A percentile compares a stretch with the other conserved stretches of the same genome.
Evolutionary conservation across 2,329 filamentous ascomycete genomes (phyloP).

Genomic region (Hymenotorrendiella dingleyae): DNA sequence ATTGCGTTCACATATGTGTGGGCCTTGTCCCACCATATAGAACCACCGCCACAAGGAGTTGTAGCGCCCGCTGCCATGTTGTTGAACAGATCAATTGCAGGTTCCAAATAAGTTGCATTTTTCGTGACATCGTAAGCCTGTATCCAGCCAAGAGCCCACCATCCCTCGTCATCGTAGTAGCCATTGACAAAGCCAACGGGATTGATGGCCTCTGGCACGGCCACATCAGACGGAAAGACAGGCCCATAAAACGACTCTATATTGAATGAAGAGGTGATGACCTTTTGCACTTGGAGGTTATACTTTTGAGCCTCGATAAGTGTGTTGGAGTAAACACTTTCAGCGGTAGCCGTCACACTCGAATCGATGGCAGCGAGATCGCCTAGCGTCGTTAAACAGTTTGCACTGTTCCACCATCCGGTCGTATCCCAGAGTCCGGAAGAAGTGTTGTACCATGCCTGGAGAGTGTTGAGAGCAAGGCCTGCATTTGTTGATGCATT

Average conservation of each 20-base stretch:
- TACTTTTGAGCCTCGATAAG: conserved; percentile 26
- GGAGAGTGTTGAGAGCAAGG: conserved; percentile 40
- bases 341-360: conserved; percentile 30
- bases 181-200: conserved; percentile 43
- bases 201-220: conserved; percentile 6
- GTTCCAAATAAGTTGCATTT: conserved; percentile 44
- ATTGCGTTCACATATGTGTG: conserved; percentile 51
- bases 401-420: conserved; percentile 72
- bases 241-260: conserved; percentile 13
- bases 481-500: conserved; percentile 19
- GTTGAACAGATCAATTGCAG: conserved; percentile 47
- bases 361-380: conserved; percentile 38
- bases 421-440: conserved; percentile 59
- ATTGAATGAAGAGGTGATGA: conserved; percentile 19
- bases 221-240: background rate
- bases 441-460: conserved; percentile 53
- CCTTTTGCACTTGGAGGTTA: conserved; percentile 25
- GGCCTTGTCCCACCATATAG: conserved; percentile 50
- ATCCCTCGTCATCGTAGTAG: conserved; percentile 56
- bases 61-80: conserved; percentile 48
- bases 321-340: conserved; percentile 39
- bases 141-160: conserved; percentile 59
- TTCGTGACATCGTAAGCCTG: conserved; percentile 49
- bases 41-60: conserved; percentile 43
- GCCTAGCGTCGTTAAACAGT: conserved; percentile 55